A percentile compares a stretch with the other conserved stretches of the same genome.
Evolutionary conservation across 805 yeast species (phyloP).

Genomic region (Metschnikowia sp.): DNA sequence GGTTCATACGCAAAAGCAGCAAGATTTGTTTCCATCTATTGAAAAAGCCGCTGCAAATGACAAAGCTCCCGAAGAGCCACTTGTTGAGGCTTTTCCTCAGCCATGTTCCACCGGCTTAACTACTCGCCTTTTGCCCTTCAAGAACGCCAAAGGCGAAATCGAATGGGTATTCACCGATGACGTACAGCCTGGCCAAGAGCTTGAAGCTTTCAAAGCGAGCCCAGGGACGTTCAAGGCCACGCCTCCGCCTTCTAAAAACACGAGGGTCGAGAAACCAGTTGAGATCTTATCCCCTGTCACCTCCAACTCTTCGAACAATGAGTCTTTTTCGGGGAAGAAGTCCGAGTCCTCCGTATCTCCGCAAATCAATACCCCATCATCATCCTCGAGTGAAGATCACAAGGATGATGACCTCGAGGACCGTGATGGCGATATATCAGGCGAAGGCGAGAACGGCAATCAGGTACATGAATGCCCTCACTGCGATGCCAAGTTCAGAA

Average conservation of each 20-base stretch:
- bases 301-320: constrained; percentile 32
- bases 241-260: constrained; percentile 1
- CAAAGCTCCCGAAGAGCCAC: neutral
- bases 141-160: constrained; percentile 51
- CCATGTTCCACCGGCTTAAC: constrained; percentile 51
- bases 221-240: constrained; percentile 1
- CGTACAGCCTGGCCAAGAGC: constrained; percentile 23
- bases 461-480: constrained; percentile 42
- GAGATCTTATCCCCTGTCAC: constrained; percentile 34
- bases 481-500: constrained; percentile 48
- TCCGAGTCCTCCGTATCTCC: constrained; percentile 17
- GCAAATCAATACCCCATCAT: constrained; percentile 29
- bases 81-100: constrained; percentile 14
- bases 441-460: constrained; percentile 16
- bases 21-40: constrained; percentile 15
- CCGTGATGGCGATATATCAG: constrained; percentile 3
- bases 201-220: constrained; percentile 25
- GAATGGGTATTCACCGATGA: constrained; percentile 56
- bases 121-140: constrained; percentile 49
- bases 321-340: constrained; percentile 24
- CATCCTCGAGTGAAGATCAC: constrained; percentile 24
- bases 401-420: constrained; percentile 16
- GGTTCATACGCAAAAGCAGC: neutral
- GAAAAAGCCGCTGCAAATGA: neutral
- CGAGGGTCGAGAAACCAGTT: constrained; percentile 4